Evolutionary conservation across 257 asterid species (phyloP), one percentile per base, ranked within the genome.

Genomic region (Capsicum baccatum): DNA sequence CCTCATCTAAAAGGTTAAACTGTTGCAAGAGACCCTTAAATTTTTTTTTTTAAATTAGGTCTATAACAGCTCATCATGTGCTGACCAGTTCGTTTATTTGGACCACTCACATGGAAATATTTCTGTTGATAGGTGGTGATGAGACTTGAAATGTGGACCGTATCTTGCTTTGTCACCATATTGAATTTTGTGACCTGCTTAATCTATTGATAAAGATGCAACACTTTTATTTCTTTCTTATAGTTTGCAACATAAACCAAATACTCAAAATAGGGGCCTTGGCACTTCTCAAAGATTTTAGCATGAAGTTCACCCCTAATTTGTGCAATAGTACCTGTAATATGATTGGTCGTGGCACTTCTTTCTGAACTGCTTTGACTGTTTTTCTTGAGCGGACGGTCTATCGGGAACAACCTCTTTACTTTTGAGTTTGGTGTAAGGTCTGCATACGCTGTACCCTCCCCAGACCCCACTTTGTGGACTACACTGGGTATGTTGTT

Each of bases 61-160:
- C 78, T 37, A 15, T 68, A 68, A 39, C 52, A 0, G 14, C 26
- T 68, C 26, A 68, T 39, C 52, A 68, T 16, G 78, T 68, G 78
- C 4, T 6, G 54, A 2, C 13, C 54, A 68, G 48, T 68, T 39
- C 10, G 1, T 68, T 68, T 68, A 37, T 68, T 67, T 37, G 78
- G 78, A 15, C 54, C 78, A 68, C 37, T 68, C 78, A 68, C 3
- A 21, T 39, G 78, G 76, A 39, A 69, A 42, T 42, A 42, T 69
- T 59, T 69, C 79, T 16, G 55, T 69, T 42, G 79, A 69, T 69
- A 69, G 76, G 78, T 69, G 78, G 78, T 69, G 78, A 21, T 69
- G 55, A 42, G 55, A 39, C 79, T 69, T 26, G 15, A 42, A 39
- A 69, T 39, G 55, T 8, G 55, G 33, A 16, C 55, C 55, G 16